Conservation (phyloP, 2,329 filamentous ascomycete genomes). For the Waltergamsia citrina region DNA sequence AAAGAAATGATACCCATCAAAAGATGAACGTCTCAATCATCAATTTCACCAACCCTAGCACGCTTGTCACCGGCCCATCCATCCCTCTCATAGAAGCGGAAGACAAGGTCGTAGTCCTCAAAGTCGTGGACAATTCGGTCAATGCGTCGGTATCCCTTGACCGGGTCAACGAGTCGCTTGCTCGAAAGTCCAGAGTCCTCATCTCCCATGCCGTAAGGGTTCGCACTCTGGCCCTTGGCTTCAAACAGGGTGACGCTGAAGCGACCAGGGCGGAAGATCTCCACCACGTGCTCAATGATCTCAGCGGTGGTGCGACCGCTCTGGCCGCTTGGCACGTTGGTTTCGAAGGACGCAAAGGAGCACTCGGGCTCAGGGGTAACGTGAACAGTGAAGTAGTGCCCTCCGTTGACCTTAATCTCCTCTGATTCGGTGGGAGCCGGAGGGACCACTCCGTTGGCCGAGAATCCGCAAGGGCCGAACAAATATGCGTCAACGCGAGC, state of each 20-base stretch:
- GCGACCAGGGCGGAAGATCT: constrained; percentile 94
- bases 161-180: constrained; percentile 59
- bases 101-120: constrained; percentile 93
- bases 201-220: constrained; percentile 28
- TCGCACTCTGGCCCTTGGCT: constrained; percentile 54
- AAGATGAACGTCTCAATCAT: not conserved
- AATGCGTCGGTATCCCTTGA: constrained; percentile 78
- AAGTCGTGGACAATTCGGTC: constrained; percentile 96
- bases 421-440: constrained; percentile 30
- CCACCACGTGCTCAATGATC: constrained; percentile 86
- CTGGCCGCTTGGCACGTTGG: constrained; percentile 86
- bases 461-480: constrained; percentile 95
- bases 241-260: constrained; percentile 97
- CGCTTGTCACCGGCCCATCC: constrained; percentile 54
- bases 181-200: constrained; percentile 25
- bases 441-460: constrained; percentile 90
- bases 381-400: constrained; percentile 96
- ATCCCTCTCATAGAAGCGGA: constrained; percentile 89
- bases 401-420: constrained; percentile 35
- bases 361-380: constrained; percentile 96
- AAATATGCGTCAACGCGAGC: constrained; percentile 92
- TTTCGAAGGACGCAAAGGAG: constrained; percentile 97
- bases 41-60: constrained; percentile 44
- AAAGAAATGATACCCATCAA: not conserved
- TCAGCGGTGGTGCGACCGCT: constrained; percentile 82